Conservation (phyloP, 176 grass and related monocot genomes). For the Oryza coarctata region DNA sequence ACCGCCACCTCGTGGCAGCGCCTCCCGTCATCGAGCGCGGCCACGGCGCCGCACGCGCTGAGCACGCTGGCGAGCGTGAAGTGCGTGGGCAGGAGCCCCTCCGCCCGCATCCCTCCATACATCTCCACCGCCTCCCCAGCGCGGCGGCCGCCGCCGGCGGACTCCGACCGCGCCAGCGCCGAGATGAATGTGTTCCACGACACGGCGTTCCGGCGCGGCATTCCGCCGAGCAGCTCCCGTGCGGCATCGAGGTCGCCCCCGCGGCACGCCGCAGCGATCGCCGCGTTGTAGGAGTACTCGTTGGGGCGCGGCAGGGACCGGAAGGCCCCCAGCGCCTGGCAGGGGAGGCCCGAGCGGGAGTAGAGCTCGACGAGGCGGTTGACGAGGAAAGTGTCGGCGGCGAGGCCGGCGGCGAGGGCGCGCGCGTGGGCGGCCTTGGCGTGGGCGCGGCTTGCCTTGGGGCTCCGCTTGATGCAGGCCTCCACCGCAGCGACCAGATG, state of each 20-base stretch:
- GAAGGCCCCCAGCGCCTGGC: conserved; percentile 60
- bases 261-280: conserved; percentile 49
- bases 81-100: conserved; percentile 60
- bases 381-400: conserved; percentile 71
- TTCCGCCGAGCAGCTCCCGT: conserved; percentile 60
- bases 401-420: conserved; percentile 60
- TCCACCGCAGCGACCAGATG: conserved; percentile 40
- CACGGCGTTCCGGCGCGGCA: conserved; percentile 64
- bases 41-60: conserved; percentile 59
- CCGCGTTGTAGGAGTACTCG: conserved; percentile 72
- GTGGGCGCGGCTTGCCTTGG: conserved; percentile 28
- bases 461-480: conserved; percentile 52
- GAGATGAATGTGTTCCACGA: conserved; percentile 86
- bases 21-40: conserved; percentile 51
- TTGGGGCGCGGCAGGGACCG: conserved; percentile 58
- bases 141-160: neutral
- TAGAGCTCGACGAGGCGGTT: conserved; percentile 95
- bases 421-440: conserved; percentile 64
- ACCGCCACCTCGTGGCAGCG: conserved; percentile 61
- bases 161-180: conserved; percentile 40
- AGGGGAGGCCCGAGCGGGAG: conserved; percentile 52
- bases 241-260: conserved; percentile 53
- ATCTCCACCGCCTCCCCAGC: conserved; percentile 53
- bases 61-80: conserved; percentile 85
- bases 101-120: conserved; percentile 50